Base-by-base conservation (phyloP, 1,284 basidiomycete species). In the Xerocomus amazonicus region DNA sequence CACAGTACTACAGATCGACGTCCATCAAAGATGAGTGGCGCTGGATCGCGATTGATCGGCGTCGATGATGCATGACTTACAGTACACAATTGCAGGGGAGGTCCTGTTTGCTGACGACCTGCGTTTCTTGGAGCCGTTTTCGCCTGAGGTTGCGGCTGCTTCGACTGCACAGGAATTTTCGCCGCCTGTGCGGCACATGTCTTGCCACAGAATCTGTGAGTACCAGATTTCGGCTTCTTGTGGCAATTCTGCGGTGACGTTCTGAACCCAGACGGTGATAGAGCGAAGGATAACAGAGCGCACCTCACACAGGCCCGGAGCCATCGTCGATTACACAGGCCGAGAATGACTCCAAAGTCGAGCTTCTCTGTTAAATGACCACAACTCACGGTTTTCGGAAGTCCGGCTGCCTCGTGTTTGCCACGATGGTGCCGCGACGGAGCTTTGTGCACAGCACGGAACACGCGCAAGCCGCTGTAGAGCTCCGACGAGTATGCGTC, bases 131-230 rank as follows among this genome's bases (percentile, higher is more conserved):
- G 44, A 27, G 31, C 49, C 32, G 39, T 42, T 43, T 48, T 65
- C 10, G 35, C 35, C 31, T 59, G 47, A 4, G 48, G 17, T 12
- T 58, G 59, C 23, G 53, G 27, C 23, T 48, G 58, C 27, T 43
- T 65, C 16, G 43, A 23, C n/a, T 29, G 40, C 17, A 46, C 44
- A 44, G 52, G 42, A 28, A 50, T 52, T 19, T 53, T 41, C 6
- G 54, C 54, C 31, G 74, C 79, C 59, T 78, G 74, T 29, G 66
- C 61, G 9, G 79, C 80, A 59, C 81, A 84, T 19, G 76, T 80
- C 68, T 79, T 81, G 32, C 80, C 77, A 56, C 81, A 84, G 55
- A 75, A 83, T 12, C 70, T 67, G 61, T 78, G 74, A 51, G 71
- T 72, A 3, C 69, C 69, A 52, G 72, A 80, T 59, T 74, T 79